These are phyloP conservation scores for Hordeum pubiflorum DNA, from an alignment of 202 grass and related monocot genomes.

Conservation along the genomic window DNA sequence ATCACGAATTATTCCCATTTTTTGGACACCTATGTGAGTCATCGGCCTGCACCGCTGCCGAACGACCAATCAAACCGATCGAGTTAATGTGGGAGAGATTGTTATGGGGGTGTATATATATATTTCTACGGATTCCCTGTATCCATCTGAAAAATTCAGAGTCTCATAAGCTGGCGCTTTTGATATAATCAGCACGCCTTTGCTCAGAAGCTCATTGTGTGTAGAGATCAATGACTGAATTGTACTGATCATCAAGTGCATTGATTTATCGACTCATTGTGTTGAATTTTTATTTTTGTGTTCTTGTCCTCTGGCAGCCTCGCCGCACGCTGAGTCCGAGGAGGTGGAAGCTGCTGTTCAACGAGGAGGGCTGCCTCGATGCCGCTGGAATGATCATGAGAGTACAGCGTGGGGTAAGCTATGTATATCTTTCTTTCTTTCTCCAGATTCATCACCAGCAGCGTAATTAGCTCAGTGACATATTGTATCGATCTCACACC, in stretches of 20 bases:
- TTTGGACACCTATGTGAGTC: not conserved
- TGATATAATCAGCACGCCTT: no score
- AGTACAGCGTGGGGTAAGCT: constrained; percentile 71
- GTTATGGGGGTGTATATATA: no score
- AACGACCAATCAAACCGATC: no score
- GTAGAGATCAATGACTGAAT: no score
- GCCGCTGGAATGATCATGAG: constrained; percentile 60
- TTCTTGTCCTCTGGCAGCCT: constrained; percentile 36
- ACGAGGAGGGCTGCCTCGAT: constrained; percentile 66
- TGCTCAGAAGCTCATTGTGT: no score
- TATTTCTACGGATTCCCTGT: no score
- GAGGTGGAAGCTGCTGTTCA: constrained; percentile 78
- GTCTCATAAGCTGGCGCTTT: no score
- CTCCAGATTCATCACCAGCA: not conserved
- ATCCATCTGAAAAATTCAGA: no score
- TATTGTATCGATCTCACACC: not conserved
- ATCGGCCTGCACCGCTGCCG: no score
- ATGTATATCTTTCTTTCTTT: not conserved
- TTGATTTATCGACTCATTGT: not conserved
- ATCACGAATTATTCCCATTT: not conserved
- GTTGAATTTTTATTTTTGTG: not conserved
- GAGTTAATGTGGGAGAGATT: no score
- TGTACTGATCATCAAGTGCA: not conserved
- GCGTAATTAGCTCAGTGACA: not conserved
- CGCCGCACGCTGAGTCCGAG: constrained; percentile 68